Conservation (phyloP, 2,329 filamentous ascomycete species). For the Fusarium piperis region DNA sequence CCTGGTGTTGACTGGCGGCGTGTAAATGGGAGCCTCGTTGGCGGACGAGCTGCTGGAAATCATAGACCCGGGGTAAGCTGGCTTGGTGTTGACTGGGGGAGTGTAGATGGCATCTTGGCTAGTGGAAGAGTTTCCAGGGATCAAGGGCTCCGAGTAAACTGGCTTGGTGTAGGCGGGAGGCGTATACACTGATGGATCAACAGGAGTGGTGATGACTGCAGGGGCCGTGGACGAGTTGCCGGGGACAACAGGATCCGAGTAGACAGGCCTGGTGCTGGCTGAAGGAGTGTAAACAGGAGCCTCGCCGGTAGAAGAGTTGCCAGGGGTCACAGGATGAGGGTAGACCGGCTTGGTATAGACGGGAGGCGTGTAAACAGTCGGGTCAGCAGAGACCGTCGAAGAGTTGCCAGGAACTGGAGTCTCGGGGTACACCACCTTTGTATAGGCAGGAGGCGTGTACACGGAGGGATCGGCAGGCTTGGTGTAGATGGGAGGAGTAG, state of each 20-base stretch:
- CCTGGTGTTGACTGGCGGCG: slow-evolving; percentile 20
- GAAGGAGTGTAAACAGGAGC: background rate
- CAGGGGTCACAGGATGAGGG: background rate
- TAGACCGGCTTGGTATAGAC: slow-evolving; percentile 18
- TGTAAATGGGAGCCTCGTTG: slow-evolving; percentile 18
- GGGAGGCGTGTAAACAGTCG: slow-evolving; percentile 10
- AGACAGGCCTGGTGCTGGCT: background rate
- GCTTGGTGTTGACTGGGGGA: slow-evolving; percentile 8
- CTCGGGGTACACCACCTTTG: background rate
- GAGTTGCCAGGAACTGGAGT: slow-evolving; percentile 6
- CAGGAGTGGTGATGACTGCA: background rate
- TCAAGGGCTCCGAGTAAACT: background rate
- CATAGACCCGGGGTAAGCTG: background rate
- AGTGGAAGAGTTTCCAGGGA: background rate
- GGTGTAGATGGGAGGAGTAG: slow-evolving; percentile 9
- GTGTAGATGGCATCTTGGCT: background rate
- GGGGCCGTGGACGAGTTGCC: background rate
- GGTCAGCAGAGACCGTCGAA: background rate
- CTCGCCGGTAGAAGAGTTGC: slow-evolving; percentile 13
- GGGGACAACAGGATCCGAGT: background rate
- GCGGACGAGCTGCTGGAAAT: background rate
- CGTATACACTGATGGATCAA: background rate
- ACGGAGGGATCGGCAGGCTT: slow-evolving; percentile 10
- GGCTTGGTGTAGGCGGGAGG: background rate
- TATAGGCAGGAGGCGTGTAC: slow-evolving; percentile 24